Base-by-base conservation (phyloP, 768 basidiomycete species). In the Holtermannia corniformis region DNA sequence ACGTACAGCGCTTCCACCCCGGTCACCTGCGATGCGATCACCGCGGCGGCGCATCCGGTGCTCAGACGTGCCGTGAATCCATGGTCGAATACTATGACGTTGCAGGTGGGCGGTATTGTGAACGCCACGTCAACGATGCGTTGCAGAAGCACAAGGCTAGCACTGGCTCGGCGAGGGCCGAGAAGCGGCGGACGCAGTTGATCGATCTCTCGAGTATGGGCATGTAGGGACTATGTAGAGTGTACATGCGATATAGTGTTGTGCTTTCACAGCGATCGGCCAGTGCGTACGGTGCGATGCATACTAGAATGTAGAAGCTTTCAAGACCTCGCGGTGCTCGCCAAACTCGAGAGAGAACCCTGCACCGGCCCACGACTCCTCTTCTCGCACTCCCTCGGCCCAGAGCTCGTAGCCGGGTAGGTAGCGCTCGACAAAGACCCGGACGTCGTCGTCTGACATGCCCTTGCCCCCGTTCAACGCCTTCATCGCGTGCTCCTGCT, bases 401-500 rank as follows among this genome's bases (percentile, higher is more conserved):
- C 86, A 96, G 67, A 92, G 84, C 55, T 93, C 82, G 65, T 95
- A 96, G 2, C 86, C 87, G 1, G 91, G 91, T 60, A 96, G 90
- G 71, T 95, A 95, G 3, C 92, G 82, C 70, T 90, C 86, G 4
- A 92, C 82, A 66, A 93, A 93, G 28, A 20, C 64, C 62, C 82
- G 82, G 60, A 83, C 81, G 76, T 91, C 72, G 4, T 78, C 81
- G 62, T 93, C 90, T 0, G 82, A 77, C 93, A 97, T 95, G 3
- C 92, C 92, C 26, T 75, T 75, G 4, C 89, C 90, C 32, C 88
- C 89, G 57, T 91, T 93, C 43, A 65, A 66, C 3, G 80, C 76
- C 69, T 90, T 93, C 89, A 95, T 92, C 54, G 80, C 64, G 54
- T 85, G 87, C 62, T 97, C 92, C 72, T 95, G 91, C 67, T 95